Conservation (phyloP, 495 filamentous ascomycete genomes). For the Xylaria venustula region DNA sequence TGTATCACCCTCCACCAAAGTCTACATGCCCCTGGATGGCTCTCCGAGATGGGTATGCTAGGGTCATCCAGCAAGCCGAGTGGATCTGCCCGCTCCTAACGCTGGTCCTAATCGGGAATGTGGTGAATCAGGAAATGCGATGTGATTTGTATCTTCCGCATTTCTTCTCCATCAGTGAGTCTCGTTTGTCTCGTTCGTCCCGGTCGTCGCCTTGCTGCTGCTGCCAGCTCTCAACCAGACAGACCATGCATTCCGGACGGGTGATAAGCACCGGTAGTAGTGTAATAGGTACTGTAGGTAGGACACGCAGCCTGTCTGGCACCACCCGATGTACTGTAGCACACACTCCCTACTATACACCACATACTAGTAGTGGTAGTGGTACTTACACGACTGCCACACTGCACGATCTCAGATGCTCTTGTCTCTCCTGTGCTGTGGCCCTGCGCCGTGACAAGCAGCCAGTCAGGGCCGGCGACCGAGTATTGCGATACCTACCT, state of each 20-base stretch:
- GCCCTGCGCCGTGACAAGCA: neutral
- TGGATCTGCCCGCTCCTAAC: conserved; percentile 28
- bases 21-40: conserved; percentile 23
- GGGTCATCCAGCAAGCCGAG: conserved; percentile 26
- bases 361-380: neutral
- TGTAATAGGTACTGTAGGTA: neutral
- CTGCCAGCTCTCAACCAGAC: conserved; percentile 6
- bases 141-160: conserved; percentile 32
- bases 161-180: conserved; percentile 13
- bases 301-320: conserved; percentile 6
- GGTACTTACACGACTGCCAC: neutral
- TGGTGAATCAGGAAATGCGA: conserved; percentile 27
- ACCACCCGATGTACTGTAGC: conserved; percentile 10
- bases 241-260: conserved; percentile 16
- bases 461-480: conserved; percentile 10
- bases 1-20: conserved; percentile 32
- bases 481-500: conserved; percentile 10
- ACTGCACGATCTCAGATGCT: conserved; percentile 13
- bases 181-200: conserved; percentile 5
- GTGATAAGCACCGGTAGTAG: conserved; percentile 8
- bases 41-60: conserved; percentile 32
- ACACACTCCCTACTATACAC: neutral
- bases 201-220: neutral
- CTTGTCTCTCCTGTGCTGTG: neutral
- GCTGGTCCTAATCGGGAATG: conserved; percentile 38